phyloP scores from a whole-genome alignment of 768 basidiomycete species.

The Coprinopsis sp. region DNA sequence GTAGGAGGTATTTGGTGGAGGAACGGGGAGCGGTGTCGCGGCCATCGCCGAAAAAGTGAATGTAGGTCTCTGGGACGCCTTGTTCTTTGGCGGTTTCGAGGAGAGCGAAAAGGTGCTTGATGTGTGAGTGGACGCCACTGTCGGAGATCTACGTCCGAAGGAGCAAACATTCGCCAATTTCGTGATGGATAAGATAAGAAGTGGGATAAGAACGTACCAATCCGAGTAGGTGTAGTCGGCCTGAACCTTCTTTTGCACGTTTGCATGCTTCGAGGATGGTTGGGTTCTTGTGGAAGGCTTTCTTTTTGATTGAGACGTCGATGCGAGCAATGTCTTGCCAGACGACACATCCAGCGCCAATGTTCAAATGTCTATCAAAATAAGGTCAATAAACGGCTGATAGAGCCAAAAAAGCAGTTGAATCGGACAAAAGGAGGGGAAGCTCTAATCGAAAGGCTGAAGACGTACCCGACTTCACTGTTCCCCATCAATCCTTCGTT shows the following conservation, averaged over 20 bases:
- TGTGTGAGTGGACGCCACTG: constrained; percentile 95
- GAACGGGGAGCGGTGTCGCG: constrained; percentile 91
- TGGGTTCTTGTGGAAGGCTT: no score
- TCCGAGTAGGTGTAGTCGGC: constrained; percentile 82
- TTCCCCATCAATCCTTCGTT: no score
- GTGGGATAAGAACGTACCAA: no score
- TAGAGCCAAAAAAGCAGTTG: not conserved
- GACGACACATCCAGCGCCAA: constrained; percentile 89
- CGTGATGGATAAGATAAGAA: constrained; percentile 30
- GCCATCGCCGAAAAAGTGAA: no score
- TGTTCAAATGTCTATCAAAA: constrained; percentile 92
- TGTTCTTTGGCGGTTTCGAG: no score
- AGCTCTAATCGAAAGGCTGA: no score
- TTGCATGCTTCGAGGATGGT: constrained; percentile 65
- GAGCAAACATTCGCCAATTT: constrained; percentile 3
- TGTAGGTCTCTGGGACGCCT: no score
- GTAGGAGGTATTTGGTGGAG: constrained; percentile 68
- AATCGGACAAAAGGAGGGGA: constrained; percentile 1
- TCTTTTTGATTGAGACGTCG: constrained; percentile 90
- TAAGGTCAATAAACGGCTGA: no score
- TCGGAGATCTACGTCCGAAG: constrained; percentile 78
- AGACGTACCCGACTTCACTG: constrained; percentile 92
- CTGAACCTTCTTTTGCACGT: constrained; percentile 76
- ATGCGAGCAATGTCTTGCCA: constrained; percentile 98
- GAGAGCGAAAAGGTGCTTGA: constrained; percentile 84